phyloP scores from a whole-genome alignment of 331 rosid genomes.

The Phaseolus coccineus region DNA sequence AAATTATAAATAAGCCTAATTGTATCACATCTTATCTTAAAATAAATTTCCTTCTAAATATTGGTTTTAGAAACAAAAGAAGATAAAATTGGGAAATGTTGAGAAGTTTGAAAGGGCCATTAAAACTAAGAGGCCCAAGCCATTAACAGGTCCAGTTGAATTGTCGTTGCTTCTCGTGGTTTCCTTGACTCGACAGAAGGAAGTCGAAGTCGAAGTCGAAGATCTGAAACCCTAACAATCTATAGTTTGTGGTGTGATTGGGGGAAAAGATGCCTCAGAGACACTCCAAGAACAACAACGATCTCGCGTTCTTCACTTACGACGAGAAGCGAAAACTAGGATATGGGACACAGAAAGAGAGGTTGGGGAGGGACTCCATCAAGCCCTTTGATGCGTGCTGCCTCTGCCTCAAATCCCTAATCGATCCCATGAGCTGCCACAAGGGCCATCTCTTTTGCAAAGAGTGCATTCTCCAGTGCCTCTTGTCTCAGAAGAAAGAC shows the following conservation, averaged over 20 bases:
- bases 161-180: not conserved
- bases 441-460: conserved; percentile 91
- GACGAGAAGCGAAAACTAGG: conserved; percentile 97
- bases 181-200: no score
- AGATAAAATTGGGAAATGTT: not conserved
- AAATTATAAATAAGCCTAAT: no score
- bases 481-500: conserved; percentile 93
- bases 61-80: no score
- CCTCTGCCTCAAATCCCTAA: conserved; percentile 92
- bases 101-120: not conserved
- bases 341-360: conserved; percentile 95
- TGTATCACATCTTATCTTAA: no score
- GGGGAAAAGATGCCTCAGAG: conserved; percentile 82
- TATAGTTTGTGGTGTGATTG: not conserved
- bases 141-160: not conserved
- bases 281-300: conserved; percentile 99
- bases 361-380: conserved; percentile 89
- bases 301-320: conserved; percentile 98
- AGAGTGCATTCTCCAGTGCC: conserved; percentile 89
- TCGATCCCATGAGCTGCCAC: conserved; percentile 84
- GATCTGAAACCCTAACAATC: not conserved
- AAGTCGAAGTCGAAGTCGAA: not conserved
- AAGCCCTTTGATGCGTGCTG: conserved; percentile 94
- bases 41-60: no score
- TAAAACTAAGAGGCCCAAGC: not conserved